These are phyloP conservation scores for Chrysanthemum lavandulifolium DNA, from an alignment of 129 eudicot species.

Conservation along the genomic window DNA sequence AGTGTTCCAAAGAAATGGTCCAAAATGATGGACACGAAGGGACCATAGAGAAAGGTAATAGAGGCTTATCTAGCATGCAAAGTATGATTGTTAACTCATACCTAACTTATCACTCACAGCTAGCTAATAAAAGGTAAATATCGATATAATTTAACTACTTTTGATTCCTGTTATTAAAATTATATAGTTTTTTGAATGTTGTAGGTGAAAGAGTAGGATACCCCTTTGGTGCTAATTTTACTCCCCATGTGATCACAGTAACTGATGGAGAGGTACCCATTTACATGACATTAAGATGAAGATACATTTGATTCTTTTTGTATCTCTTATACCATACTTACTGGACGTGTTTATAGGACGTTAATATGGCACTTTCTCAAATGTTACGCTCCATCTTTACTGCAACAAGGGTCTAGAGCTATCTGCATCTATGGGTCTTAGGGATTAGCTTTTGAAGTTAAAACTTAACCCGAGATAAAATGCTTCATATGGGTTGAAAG, in stretches of 20 bases:
- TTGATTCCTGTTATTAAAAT: not conserved
- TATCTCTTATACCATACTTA: not conserved
- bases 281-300: not conserved
- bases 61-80: too few species aligned
- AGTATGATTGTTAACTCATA: too few species aligned
- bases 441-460: too few species aligned
- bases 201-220: constrained; percentile 19
- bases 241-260: constrained; percentile 72
- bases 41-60: too few species aligned
- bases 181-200: constrained; percentile 1
- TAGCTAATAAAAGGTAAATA: too few species aligned
- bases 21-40: too few species aligned
- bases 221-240: constrained; percentile 59
- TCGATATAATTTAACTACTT: not conserved
- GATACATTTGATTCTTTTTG: constrained; percentile 5
- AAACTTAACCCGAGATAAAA: too few species aligned
- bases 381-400: constrained; percentile 47
- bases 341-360: constrained; percentile 46
- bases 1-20: too few species aligned
- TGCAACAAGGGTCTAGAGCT: constrained; percentile 70
- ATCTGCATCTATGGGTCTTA: constrained; percentile 40
- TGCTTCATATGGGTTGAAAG: not conserved
- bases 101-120: too few species aligned
- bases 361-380: constrained; percentile 48
- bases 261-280: constrained; percentile 69